Evolutionary conservation across 768 basidiomycete species (phyloP), one percentile per base, ranked within the genome.

Genomic region (Sutorius australiensis): DNA sequence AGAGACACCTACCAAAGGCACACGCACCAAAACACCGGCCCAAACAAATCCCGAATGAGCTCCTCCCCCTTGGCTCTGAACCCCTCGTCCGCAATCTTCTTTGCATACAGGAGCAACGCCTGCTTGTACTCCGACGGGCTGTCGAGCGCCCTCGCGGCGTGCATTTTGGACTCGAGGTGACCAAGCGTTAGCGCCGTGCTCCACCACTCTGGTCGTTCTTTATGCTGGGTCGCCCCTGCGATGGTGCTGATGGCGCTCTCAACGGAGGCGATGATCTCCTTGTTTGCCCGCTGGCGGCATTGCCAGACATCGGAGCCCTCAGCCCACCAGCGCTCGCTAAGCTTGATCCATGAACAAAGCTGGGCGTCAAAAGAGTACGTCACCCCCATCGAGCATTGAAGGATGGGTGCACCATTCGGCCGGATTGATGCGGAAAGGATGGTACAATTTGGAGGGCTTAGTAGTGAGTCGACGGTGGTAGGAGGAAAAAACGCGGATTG

Each of bases 61-160:
- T 98, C 95, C 67, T 97, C 95, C 16, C 84, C 94, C 67, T 95
- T 93, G 34, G 75, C 87, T 55, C 81, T 76, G 67, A 92, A 93
- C 0, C 89, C 93, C 67, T 95, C 93, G 57, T 97, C 91, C 33
- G 88, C 92, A 38, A 98, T 75, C 72, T 82, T 85, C 75, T 81
- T 88, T 34, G 92, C 86, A 67, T 97, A 98, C 58, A 82, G 58
- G 50, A 84, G 58, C 59, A 98, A 65, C 50, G 81, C 82, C 61
- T 84, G 80, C 67, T 84, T 89, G 71, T 90, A 97, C 71, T 98
- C 97, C 45, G 75, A 69, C n/a, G 83, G 80, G 63, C 92, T 94
- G 19, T 92, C 91, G 33, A 98, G 74, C 44, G 82, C 66, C 57
- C 74, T 79, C 16, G 91, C 81, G 6, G 91, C 84, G 63, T 84